Evolutionary conservation across 371 early-diverging fungal genomes (phyloP), one percentile per base, ranked within the genome.

Genomic region (Dipsacomyces acuminosporus): DNA sequence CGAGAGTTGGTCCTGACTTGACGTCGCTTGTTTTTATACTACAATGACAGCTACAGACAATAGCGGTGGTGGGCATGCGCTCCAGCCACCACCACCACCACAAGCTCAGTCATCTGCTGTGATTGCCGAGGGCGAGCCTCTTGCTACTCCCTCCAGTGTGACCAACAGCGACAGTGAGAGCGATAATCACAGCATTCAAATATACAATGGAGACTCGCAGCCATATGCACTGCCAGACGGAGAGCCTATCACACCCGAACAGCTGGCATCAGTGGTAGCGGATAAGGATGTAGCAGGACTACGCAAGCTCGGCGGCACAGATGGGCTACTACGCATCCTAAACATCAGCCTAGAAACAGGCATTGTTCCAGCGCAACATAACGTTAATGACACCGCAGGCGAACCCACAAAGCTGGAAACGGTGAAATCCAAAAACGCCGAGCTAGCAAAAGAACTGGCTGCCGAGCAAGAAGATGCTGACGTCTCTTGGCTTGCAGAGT

Each of bases 401-500:
- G 41, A 14, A 7, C 14, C 19, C 24, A 3, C 40, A 11, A 38
- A 9, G n/a, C 33, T 48, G 17, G 14, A 35, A 6, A 15, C 34
- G 3, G 23, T 17, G 8, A 46, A 23, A 15, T 36, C 63, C 9
- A 46, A 21, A 25, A 59, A 46, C 11, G 41, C 25, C 7, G 62
- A 56, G 20, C 45, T 69, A 14, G 70, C 70, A 26, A 63, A 44
- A 30, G 52, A 52, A 34, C 56, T 64, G 45, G 70, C 70, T 8
- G 52, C 46, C 0, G 64, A 45, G 47, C 70, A 69, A 41, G 64
- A 48, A 20, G 42, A 45, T 42, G 41, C 23, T 17, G 36, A 43
- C 7, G 35, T 59, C 8, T 35, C 69, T 9, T 73, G 73, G 73
- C 47, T 73, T 8, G 56, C 53, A 22, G 73, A 73, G 21, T 66